phyloP scores from a whole-genome alignment of 2,329 filamentous ascomycete genomes.

The Colletotrichum sp. region DNA sequence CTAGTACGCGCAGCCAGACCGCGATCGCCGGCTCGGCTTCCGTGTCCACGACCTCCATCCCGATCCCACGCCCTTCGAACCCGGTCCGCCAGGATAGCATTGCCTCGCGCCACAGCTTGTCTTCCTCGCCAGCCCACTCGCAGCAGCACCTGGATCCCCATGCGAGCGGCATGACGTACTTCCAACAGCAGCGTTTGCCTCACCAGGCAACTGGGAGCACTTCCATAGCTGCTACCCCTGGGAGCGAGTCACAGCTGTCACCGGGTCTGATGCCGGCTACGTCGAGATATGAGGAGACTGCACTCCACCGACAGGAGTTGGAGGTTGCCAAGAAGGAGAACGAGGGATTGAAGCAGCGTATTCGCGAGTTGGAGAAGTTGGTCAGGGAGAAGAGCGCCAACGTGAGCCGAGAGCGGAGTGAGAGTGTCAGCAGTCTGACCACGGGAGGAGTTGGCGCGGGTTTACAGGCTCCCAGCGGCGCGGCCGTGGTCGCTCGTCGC shows the following conservation, averaged over 20 bases:
- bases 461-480: slow-evolving; percentile 26
- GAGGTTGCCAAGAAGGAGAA: slow-evolving; percentile 69
- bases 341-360: slow-evolving; percentile 62
- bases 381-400: slow-evolving; percentile 56
- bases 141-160: slow-evolving; percentile 30
- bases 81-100: slow-evolving; percentile 59
- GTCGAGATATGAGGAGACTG: slow-evolving; percentile 66
- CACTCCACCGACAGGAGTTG: slow-evolving; percentile 63
- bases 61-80: slow-evolving; percentile 50
- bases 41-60: slow-evolving; percentile 45
- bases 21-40: slow-evolving; percentile 43
- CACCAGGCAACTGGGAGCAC: slow-evolving; percentile 32
- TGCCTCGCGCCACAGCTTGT: slow-evolving; percentile 57
- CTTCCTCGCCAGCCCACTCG: slow-evolving; percentile 50
- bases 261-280: slow-evolving; percentile 62
- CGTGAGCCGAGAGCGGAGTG: slow-evolving; percentile 51
- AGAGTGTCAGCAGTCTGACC: slow-evolving; percentile 58
- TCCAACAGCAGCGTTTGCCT: slow-evolving; percentile 41
- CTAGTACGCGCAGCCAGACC: slow-evolving; percentile 58
- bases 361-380: slow-evolving; percentile 65
- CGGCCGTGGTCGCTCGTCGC: slow-evolving; percentile 51
- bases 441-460: slow-evolving; percentile 36
- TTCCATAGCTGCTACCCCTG: slow-evolving; percentile 40
- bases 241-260: slow-evolving; percentile 49
- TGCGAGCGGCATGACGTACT: slow-evolving; percentile 52